Conservation (phyloP, 371 early-diverging fungal genomes). For the Coemansia sp. region DNA sequence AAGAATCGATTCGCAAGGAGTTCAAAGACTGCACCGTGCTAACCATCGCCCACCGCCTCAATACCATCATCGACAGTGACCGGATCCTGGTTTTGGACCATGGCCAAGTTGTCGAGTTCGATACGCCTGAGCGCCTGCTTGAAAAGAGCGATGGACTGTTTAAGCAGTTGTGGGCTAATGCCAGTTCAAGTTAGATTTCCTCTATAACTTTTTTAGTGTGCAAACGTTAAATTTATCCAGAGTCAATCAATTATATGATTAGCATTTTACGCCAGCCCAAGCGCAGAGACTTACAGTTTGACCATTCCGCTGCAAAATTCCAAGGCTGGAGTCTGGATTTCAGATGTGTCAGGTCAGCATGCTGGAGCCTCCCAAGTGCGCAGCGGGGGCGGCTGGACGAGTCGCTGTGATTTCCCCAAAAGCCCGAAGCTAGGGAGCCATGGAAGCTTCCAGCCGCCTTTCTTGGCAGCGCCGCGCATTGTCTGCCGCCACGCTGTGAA, state of each 20-base stretch:
- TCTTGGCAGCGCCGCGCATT: neutral
- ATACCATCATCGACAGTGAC: conserved; percentile 69
- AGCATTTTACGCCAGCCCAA: too few species aligned
- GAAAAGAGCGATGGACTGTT: conserved; percentile 64
- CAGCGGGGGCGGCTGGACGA: neutral
- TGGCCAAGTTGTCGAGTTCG: conserved; percentile 66
- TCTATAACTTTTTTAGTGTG: too few species aligned
- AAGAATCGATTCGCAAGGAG: conserved; percentile 58
- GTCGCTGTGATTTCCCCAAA: neutral
- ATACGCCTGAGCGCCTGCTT: conserved; percentile 59
- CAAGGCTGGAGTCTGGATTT: neutral
- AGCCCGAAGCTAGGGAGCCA: conserved; percentile 1
- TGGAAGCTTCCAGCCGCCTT: neutral
- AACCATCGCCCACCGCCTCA: conserved; percentile 67
- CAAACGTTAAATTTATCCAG: too few species aligned
- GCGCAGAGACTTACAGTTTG: too few species aligned
- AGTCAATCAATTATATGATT: too few species aligned
- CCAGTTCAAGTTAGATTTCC: neutral
- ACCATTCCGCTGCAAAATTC: neutral
- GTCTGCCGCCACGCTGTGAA: conserved; percentile 1
- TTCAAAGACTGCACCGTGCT: conserved; percentile 61
- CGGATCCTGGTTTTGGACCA: conserved; percentile 67
- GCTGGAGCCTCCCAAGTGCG: neutral
- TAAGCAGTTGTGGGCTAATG: neutral
- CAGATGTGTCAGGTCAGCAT: neutral